Base-by-base conservation (phyloP, 352 stramenopile genomes). In the Phytophthora europaea region DNA sequence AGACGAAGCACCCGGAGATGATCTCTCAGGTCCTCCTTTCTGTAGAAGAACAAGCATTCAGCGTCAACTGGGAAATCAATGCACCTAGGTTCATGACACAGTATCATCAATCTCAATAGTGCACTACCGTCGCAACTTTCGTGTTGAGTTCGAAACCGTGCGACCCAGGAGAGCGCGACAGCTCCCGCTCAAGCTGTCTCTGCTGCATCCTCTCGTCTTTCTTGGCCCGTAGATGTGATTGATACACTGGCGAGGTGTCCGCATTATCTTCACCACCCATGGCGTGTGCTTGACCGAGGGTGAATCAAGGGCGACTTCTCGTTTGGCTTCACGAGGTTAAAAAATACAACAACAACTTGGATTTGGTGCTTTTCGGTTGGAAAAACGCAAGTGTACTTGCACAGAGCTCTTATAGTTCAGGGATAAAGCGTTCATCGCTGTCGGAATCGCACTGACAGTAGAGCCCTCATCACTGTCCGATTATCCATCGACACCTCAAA, bases 161-260 rank as follows among this genome's bases (percentile, higher is more conserved):
- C 26, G 54, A 51, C 26, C n/a, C 53, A 28, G 61, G 18, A n/a
- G 63, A 66, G 12, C 23, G 62, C 33, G 23, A 16, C 43, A 55
- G 34, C 22, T 62, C 53, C 10, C 60, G 71, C 23, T 78, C 72
- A 26, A 75, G 28, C 20, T 78, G 66, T 18, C 51, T 63, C 51
- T 77, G 74, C 28, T 69, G 56, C 33, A 71, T 57, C 8, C 85
- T 80, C 52, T 92, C 81, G 20, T 91, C 82, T 9, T 83, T 79
- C 61, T 94, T 94, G 9, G 87, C 84, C 20, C 81, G 83, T 7
- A 93, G 62, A 7, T 76, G 76, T 1, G 87, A 93, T 43, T 89
- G 83, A 43, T 86, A 88, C 9, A 65, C 60, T 4, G 61, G 61
- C 10, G 51, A 43, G 3, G 20, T 33, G 18, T 69, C 61, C 7